Evolutionary conservation across 148 eudicot genomes (phyloP), one percentile per base, ranked within the genome.

Genomic region (Polygonum aviculare): DNA sequence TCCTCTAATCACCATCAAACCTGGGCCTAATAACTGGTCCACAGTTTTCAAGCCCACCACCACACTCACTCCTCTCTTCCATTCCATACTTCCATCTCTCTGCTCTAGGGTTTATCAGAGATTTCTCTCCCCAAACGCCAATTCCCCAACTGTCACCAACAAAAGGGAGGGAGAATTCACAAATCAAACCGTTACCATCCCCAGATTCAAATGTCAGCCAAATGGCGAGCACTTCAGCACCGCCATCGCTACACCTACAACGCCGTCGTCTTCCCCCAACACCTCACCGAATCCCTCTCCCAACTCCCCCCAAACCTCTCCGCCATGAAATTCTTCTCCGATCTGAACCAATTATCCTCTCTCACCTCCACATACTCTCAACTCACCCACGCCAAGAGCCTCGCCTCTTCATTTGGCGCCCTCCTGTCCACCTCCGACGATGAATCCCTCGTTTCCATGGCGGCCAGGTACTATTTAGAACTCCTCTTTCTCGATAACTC

Each of bases 161-260:
- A 22, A 19, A n/a, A 12, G 57, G 36, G 59, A 21, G 31, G 18
- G 52, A 14, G 45, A 47, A 51, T 47, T 48, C n/a, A 50, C 44
- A 19, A 36, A 35, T 51, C 65, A 26, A 75, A 75, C 67, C 69
- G 55, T 75, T 49, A 18, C 21, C 48, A 9, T 57, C 15, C 44
- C 9, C 44, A 67, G 12, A 33, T 7, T 39, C 55, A 82, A 52
- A 95, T 95, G 99, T 95, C 99, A 14, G 96, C 97, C 0, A 95
- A 90, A 81, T 95, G 99, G 97, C 88, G 99, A 75, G 97, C 99
- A 2, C 59, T 95, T 70, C 99, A 95, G 79, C 99, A 90, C 69
- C 97, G 99, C 79, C 99, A 95, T 82, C 92, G 93, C 49, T 95
- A 92, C 81, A 92, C 97, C 8, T 95, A 92, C 88, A 87, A 82